phyloP scores from a whole-genome alignment of 2,329 filamentous ascomycete genomes.

The Colletotrichum lupini region DNA sequence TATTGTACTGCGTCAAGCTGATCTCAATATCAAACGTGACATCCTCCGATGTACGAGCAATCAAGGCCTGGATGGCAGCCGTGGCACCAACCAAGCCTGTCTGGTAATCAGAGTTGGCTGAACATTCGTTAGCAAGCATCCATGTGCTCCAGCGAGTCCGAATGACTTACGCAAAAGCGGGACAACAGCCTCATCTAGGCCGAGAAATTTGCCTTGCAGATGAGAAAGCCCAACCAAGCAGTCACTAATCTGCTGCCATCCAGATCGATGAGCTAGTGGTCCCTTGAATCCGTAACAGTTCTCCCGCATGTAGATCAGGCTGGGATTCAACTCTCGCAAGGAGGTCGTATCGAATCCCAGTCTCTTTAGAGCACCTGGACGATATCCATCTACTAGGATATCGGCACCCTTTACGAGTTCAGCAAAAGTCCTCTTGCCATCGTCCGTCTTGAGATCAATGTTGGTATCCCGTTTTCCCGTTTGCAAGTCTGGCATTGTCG shows the following conservation, averaged over 20 bases:
- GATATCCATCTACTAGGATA: conserved; percentile 49
- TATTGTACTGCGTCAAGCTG: conserved; percentile 42
- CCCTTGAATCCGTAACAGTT: conserved; percentile 51
- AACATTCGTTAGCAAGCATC: neutral
- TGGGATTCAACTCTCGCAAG: conserved; percentile 36
- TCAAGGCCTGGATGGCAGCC: conserved; percentile 37
- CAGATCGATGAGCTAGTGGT: conserved; percentile 44
- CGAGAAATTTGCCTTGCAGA: conserved; percentile 51
- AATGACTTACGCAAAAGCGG: conserved; percentile 36
- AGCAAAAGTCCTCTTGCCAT: conserved; percentile 38
- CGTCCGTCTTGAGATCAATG: conserved; percentile 44
- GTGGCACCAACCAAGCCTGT: conserved; percentile 38
- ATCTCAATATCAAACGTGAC: conserved; percentile 40
- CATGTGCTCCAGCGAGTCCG: no score
- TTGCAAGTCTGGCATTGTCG: conserved; percentile 46
- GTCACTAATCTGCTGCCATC: conserved; percentile 52
- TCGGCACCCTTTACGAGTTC: conserved; percentile 45
- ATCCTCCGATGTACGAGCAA: conserved; percentile 35
- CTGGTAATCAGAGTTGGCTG: conserved; percentile 41
- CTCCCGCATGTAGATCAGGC: conserved; percentile 47
- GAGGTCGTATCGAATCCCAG: conserved; percentile 43
- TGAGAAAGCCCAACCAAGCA: conserved; percentile 49
- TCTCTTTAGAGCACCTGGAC: conserved; percentile 44
- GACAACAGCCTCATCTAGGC: conserved; percentile 42
- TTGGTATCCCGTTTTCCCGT: conserved; percentile 47